Evolutionary conservation across 371 early-diverging fungal species (phyloP).

Genomic region (Mucor racemosus): DNA sequence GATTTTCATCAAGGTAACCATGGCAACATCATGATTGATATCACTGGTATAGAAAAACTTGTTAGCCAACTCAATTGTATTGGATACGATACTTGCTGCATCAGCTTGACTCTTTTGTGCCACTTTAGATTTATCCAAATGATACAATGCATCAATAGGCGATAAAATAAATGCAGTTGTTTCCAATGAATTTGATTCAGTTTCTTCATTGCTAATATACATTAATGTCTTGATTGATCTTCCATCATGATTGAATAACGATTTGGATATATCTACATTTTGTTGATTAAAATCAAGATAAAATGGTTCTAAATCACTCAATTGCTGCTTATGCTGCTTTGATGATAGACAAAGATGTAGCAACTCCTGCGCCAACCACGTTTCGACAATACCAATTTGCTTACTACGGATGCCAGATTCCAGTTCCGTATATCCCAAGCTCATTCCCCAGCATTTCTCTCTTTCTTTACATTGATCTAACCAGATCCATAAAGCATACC

Average conservation of each 20-base stretch:
- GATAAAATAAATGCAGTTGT: conserved; percentile 52
- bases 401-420: conserved; percentile 18
- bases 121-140: conserved; percentile 42
- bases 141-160: conserved; percentile 61
- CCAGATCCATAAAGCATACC: conserved; percentile 42
- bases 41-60: conserved; percentile 25
- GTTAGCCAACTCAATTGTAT: conserved; percentile 44
- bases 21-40: conserved; percentile 43
- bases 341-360: conserved; percentile 39
- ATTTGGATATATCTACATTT: conserved; percentile 26
- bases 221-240: conserved; percentile 31
- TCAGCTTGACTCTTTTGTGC: conserved; percentile 31
- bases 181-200: conserved; percentile 4
- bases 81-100: conserved; percentile 39
- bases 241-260: conserved; percentile 45
- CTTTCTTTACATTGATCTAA: conserved; percentile 14
- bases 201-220: conserved; percentile 18
- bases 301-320: conserved; percentile 24
- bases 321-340: background rate
- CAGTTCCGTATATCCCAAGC: conserved; percentile 14
- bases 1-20: conserved; percentile 58
- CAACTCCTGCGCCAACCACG: conserved; percentile 39
- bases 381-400: conserved; percentile 36
- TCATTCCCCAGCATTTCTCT: conserved; percentile 11
- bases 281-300: conserved; percentile 28